Percentiles rank a stretch among this genome's conserved stretches.
Evolutionary conservation across 2,329 filamentous ascomycete genomes (phyloP).

Genomic region (Ophiostoma australiae): DNA sequence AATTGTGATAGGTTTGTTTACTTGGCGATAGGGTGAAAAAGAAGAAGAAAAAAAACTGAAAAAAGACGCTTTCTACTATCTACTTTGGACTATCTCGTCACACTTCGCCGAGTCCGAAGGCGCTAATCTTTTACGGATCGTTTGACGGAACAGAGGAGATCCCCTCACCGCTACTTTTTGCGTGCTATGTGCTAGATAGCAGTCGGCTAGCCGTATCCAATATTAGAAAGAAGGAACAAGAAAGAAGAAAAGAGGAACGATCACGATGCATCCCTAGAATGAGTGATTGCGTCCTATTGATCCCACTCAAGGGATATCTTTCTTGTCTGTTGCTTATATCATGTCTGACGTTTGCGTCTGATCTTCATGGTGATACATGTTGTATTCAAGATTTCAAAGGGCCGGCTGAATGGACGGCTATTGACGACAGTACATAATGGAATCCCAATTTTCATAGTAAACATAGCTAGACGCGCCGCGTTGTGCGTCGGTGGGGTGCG

Average conservation of each 20-base stretch:
- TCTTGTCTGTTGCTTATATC: neutral
- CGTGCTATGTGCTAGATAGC: neutral
- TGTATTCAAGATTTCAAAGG: neutral
- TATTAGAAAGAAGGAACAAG: neutral
- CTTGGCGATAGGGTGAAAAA: neutral
- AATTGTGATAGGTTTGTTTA: neutral
- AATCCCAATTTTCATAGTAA: neutral
- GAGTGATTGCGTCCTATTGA: neutral
- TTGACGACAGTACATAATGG: too few species aligned
- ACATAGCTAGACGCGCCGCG: slow-evolving; percentile 6
- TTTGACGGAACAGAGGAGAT: neutral
- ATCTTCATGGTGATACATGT: neutral
- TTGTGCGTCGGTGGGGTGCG: slow-evolving; percentile 13
- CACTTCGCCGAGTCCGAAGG: slow-evolving; percentile 13
- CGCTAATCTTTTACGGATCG: neutral
- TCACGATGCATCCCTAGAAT: slow-evolving; percentile 1
- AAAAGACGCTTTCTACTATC: too few species aligned
- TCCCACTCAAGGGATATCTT: neutral
- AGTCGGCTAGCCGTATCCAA: neutral
- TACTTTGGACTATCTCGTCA: neutral
- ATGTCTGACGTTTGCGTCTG: neutral
- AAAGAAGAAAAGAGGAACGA: neutral
- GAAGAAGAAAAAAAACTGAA: too few species aligned
- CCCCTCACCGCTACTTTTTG: slow-evolving; percentile 12
- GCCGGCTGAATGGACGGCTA: neutral